A percentile compares a stretch with the other conserved stretches of the same genome.
Conservation (phyloP, 2,329 filamentous ascomycete genomes). For the Nothophaeocryptopus gaeumannii region DNA sequence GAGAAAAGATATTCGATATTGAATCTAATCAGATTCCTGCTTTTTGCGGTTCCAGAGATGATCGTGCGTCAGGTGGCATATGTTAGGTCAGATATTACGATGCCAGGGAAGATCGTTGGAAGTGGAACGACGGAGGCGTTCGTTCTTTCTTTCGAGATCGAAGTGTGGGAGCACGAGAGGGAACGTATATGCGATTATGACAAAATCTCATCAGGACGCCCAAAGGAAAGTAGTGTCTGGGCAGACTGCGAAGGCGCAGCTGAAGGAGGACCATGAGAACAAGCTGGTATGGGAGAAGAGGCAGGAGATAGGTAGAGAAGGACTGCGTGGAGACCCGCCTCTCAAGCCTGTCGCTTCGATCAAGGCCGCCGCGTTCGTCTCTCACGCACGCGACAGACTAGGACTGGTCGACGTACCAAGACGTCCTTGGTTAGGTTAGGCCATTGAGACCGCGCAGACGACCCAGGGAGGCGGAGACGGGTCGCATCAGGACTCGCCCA, state of each 20-base stretch:
- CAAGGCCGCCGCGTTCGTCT: slow-evolving; percentile 2
- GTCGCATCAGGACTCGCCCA: slow-evolving; percentile 2
- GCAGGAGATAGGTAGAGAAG: slow-evolving; percentile 7
- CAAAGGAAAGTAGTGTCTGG: slow-evolving; percentile 9
- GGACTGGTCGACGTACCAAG: slow-evolving; percentile 14
- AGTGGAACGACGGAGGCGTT: not conserved
- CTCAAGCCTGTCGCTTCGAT: slow-evolving; percentile 2
- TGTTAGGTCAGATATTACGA: slow-evolving; percentile 7
- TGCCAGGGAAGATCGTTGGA: not conserved
- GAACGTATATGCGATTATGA: slow-evolving; percentile 1
- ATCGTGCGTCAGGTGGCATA: not conserved
- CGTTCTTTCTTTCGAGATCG: not conserved
- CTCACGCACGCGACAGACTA: slow-evolving; percentile 15
- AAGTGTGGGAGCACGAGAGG: slow-evolving; percentile 1
- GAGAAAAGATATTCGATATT: not conserved
- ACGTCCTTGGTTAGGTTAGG: slow-evolving; percentile 8
- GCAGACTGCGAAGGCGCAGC: slow-evolving; percentile 10
- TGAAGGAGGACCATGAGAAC: slow-evolving; percentile 9
- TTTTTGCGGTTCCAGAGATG: not conserved
- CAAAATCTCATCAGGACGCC: not conserved
- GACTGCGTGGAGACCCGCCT: not conserved
- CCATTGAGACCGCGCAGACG: slow-evolving; percentile 11
- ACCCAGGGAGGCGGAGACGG: slow-evolving; percentile 7
- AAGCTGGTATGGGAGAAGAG: not conserved
- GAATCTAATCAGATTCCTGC: not conserved